Percentiles rank a stretch among this genome's conserved stretches.
phyloP scores from a whole-genome alignment of 345 rosid genomes.

The Hibiscus tridactylites region DNA sequence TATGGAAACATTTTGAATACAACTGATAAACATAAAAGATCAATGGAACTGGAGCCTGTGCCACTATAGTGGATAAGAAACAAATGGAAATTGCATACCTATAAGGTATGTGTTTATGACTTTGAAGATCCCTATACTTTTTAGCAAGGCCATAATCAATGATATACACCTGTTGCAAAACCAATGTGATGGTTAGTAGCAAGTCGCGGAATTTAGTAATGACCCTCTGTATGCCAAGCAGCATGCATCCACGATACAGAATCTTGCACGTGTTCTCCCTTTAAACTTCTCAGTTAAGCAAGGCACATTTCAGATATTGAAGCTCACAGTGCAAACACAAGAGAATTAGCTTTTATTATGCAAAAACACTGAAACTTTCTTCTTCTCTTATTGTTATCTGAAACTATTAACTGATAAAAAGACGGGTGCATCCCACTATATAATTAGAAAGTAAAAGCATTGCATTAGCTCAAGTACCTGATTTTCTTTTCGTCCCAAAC shows the following conservation, averaged over 20 bases:
- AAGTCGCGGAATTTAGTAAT: too few species aligned
- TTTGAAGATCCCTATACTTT: constrained; percentile 15
- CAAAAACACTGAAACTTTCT: not conserved
- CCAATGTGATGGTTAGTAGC: not conserved
- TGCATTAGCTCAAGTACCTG: constrained; percentile 38
- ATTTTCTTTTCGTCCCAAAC: constrained; percentile 85
- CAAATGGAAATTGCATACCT: not conserved
- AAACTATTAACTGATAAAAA: not conserved
- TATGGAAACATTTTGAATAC: not conserved
- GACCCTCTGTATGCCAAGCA: too few species aligned
- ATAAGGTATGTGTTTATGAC: constrained; percentile 17
- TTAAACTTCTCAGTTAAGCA: too few species aligned
- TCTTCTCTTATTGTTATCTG: not conserved
- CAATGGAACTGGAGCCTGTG: not conserved
- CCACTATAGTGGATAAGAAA: not conserved
- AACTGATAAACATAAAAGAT: not conserved
- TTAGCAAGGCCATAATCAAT: constrained; percentile 12
- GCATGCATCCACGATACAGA: too few species aligned
- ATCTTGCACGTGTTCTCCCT: too few species aligned
- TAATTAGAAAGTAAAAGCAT: not conserved
- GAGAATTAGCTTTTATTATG: too few species aligned
- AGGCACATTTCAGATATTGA: too few species aligned
- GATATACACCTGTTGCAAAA: constrained; percentile 20
- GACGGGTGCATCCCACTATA: not conserved
- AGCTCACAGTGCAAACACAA: too few species aligned